Base-by-base conservation (phyloP, 1,284 basidiomycete genomes). In the Phellinidium pouzarii region DNA sequence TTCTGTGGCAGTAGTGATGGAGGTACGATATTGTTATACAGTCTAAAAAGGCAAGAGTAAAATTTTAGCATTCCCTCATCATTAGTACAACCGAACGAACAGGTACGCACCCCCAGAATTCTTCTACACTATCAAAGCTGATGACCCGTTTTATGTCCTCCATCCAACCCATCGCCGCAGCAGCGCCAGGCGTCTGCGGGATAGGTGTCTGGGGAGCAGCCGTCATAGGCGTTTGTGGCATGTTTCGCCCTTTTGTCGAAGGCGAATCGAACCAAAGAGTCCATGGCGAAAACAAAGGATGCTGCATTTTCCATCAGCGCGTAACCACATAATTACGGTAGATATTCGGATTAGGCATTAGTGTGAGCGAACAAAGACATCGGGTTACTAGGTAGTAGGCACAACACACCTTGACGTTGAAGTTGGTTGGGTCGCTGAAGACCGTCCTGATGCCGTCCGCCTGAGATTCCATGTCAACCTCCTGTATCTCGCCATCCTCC, bases 21-120 rank as follows among this genome's bases (percentile, higher is more conserved):
- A 17, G 94, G 90, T 27, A 99, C 86, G 63, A 99, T 94, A 72
- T 98, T 97, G 73, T 98, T 96, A 75, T 98, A 96, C 58, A 98
- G 72, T 14, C 91, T 93, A 61, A 12, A 45, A 38, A 46, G 34
- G 40, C 23, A 4, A 22, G 4, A 29, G 26, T 43, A 53, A 40
- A 34, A 23, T 52, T 23, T 45, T n/a, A 1, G 14, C 11, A 19
- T 6, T 23, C 3, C 19, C n/a, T 6, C 36, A 40, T 12, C 11
- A 41, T 38, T 34, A 14, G 25, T 44, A 19, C 3, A 26, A 2
- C 27, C 37, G 9, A 19, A 29, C 4, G 6, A 12, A 23, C 17
- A 23, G 26, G 14, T 34, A 74, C 82, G 60, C 61, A 89, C 84
- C 94, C 93, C 94, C 94, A 97, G 70, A 97, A 97, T 69, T 96